Evolutionary conservation across 2,329 filamentous ascomycete genomes (phyloP), one percentile per base, ranked within the genome.

Genomic region (Cladosporium sp.): DNA sequence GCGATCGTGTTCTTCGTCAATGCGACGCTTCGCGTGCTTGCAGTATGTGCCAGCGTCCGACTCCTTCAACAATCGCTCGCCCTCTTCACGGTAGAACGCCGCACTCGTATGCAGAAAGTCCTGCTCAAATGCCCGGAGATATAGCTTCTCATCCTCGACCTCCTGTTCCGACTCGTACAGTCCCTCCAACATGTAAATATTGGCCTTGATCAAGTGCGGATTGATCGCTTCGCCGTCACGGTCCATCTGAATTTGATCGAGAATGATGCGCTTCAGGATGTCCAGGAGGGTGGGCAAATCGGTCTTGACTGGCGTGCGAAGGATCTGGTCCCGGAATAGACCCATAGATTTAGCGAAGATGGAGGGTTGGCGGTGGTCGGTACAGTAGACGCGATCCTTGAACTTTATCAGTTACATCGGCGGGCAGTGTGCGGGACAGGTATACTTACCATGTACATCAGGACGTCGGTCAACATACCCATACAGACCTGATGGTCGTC

Each of bases 381-480:
- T 76, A 43, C 83, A 86, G 62, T 88, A 90, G 22, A 91, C 85
- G 43, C 90, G 86, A 65, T 99, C 92, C 44, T 48, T 30, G 34
- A 24, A 32, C 44, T 48, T 9, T 22, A 41, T 48, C 37, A 50
- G n/a, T 32, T 29, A 15, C 18, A 29, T 12, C 8, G 29, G 34
- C 29, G 12, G 11, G 36, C 4, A 45, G 18, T 3, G 3, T 12
- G 18, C 8, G 40, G 30, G 13, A 15, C 12, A 11, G 22, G 54
- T 51, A 4, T 30, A 41, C 44, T 48, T 5, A 48, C 44, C 77
- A 99, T 89, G 65, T 95, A 48, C 90, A 97, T 96, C 45, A 97
- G 77, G 27, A 97, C 89, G 68, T 97, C 93, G 3, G 91, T 90
- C 44, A 89, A 85, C 92, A 97, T 97, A 64, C 89, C 90, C 88